Percentiles rank a stretch among this genome's conserved stretches.
These are phyloP conservation scores for Fusarium burgessii DNA, from an alignment of 2,329 filamentous ascomycete species.

Conservation along the genomic window DNA sequence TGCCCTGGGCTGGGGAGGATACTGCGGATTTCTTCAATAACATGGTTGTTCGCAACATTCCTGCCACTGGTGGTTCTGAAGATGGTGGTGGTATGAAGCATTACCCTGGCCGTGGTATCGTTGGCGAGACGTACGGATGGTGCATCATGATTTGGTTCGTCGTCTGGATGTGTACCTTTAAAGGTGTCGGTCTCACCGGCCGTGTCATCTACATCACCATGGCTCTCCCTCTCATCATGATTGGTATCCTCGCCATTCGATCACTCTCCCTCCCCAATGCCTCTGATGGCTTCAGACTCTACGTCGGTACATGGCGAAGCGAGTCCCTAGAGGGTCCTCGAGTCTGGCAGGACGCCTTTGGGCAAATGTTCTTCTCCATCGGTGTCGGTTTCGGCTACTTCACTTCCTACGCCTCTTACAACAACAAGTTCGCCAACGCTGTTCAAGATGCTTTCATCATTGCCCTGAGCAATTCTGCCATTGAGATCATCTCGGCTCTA, in stretches of 20 bases:
- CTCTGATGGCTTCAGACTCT: slow-evolving; percentile 59
- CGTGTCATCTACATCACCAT: slow-evolving; percentile 69
- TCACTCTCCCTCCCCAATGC: slow-evolving; percentile 64
- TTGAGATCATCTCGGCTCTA: slow-evolving; percentile 60
- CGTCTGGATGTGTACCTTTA: slow-evolving; percentile 68
- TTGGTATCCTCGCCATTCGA: slow-evolving; percentile 63
- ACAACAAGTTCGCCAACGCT: slow-evolving; percentile 62
- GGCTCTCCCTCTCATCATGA: slow-evolving; percentile 65
- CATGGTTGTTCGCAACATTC: slow-evolving; percentile 53
- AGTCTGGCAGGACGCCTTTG: slow-evolving; percentile 65
- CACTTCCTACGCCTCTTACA: slow-evolving; percentile 67
- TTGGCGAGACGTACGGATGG: slow-evolving; percentile 67
- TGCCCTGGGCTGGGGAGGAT: slow-evolving; percentile 59
- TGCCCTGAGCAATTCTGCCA: slow-evolving; percentile 63
- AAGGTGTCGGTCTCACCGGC: slow-evolving; percentile 65
- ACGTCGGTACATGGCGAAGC: slow-evolving; percentile 55
- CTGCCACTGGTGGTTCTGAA: background rate
- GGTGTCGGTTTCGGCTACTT: slow-evolving; percentile 68
- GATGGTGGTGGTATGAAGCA: slow-evolving; percentile 13
- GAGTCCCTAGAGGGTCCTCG: slow-evolving; percentile 52
- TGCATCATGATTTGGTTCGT: slow-evolving; percentile 66
- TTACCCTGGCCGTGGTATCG: slow-evolving; percentile 58
- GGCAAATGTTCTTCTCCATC: slow-evolving; percentile 56
- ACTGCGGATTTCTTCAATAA: background rate
- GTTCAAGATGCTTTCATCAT: slow-evolving; percentile 67